These are phyloP conservation scores for Claviceps spartinae DNA, from an alignment of 2,329 filamentous ascomycete genomes.

Conservation along the genomic window DNA sequence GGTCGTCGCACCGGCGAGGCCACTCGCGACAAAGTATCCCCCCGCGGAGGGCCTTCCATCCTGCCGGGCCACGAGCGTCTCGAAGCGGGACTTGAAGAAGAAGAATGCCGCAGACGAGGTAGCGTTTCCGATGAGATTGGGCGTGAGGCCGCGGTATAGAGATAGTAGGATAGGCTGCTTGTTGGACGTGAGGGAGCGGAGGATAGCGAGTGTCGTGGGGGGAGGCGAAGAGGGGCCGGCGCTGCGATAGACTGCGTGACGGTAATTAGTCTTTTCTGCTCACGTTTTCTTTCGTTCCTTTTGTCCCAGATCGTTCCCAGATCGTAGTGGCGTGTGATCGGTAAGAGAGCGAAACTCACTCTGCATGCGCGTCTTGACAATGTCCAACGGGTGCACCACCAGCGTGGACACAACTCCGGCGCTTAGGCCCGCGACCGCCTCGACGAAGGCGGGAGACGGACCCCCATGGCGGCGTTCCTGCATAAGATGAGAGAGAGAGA, in stretches of 20 bases:
- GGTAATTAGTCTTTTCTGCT: neutral
- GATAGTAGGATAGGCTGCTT: constrained; percentile 46
- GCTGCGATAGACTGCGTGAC: constrained; percentile 35
- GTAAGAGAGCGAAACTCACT: constrained; percentile 31
- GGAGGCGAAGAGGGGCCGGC: constrained; percentile 19
- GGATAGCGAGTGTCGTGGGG: constrained; percentile 37
- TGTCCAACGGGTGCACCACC: constrained; percentile 80
- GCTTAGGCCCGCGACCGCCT: constrained; percentile 79
- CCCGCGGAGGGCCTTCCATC: constrained; percentile 27
- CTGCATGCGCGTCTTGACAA: constrained; percentile 93
- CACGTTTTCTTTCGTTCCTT: neutral
- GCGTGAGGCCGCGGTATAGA: constrained; percentile 79
- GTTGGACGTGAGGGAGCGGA: constrained; percentile 33
- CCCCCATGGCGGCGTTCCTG: constrained; percentile 37
- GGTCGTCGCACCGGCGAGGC: constrained; percentile 55
- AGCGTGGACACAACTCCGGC: constrained; percentile 80
- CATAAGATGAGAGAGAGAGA: constrained; percentile 24
- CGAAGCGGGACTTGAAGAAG: constrained; percentile 51
- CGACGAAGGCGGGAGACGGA: constrained; percentile 65
- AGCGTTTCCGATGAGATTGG: constrained; percentile 84
- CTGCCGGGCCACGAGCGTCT: constrained; percentile 28
- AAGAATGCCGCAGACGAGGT: constrained; percentile 90
- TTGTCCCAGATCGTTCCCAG: neutral
- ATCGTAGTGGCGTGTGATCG: no score
- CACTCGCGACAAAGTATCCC: constrained; percentile 75